Evolutionary conservation across 192 early-diverging fungal species (phyloP).

Genomic region (Piromyces sp.): DNA sequence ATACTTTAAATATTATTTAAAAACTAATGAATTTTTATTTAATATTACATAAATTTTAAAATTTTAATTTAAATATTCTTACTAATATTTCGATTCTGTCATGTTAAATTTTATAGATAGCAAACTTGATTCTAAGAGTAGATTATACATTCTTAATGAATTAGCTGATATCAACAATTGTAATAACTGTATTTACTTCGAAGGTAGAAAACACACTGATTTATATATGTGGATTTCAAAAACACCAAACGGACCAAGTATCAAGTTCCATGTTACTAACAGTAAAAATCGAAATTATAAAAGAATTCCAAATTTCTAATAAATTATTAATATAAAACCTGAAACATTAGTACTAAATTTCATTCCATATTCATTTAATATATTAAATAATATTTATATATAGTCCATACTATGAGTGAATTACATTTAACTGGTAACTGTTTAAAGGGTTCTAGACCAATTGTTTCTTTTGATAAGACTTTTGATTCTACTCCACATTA

Average conservation of each 20-base stretch:
- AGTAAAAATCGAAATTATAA: conserved; percentile 34
- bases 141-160: conserved; percentile 79
- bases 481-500: conserved; percentile 79
- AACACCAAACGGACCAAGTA: conserved; percentile 84
- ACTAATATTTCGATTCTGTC: too few species aligned
- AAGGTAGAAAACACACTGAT: conserved; percentile 79
- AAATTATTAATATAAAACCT: too few species aligned
- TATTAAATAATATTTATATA: not conserved
- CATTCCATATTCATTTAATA: not conserved
- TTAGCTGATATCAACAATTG: conserved; percentile 91
- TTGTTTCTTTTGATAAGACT: conserved; percentile 83
- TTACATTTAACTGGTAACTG: conserved; percentile 96
- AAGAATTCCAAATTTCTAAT: too few species aligned
- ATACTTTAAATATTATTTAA: too few species aligned
- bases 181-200: conserved; percentile 95
- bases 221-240: conserved; percentile 90
- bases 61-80: too few species aligned
- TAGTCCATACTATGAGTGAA: conserved; percentile 98
- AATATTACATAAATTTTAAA: too few species aligned
- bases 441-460: conserved; percentile 84
- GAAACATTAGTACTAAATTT: too few species aligned
- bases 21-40: too few species aligned
- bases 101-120: too few species aligned
- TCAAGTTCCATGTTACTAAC: conserved; percentile 89
- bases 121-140: conserved; percentile 83